Conservation (phyloP, 75 land plant species). For the Sequoia sempervirens region DNA sequence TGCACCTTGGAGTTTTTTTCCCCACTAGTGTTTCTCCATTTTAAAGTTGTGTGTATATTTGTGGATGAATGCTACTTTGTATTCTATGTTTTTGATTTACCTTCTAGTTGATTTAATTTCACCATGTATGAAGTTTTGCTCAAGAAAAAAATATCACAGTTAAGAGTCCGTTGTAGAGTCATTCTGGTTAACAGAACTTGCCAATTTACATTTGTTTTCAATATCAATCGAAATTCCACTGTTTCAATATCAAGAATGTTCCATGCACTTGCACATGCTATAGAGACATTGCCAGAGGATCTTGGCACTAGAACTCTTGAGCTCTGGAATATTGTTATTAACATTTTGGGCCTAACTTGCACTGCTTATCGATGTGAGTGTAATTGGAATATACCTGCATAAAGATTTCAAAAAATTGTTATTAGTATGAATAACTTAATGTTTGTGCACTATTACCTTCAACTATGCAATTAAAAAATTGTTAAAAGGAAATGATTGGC, state of each 20-base stretch:
- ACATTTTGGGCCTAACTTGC: neutral
- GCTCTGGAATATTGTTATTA: neutral
- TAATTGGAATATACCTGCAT: neutral
- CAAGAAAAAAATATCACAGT: too few species aligned
- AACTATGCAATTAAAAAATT: neutral
- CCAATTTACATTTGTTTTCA: too few species aligned
- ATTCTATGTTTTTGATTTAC: neutral
- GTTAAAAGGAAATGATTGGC: neutral
- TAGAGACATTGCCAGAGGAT: neutral
- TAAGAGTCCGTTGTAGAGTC: too few species aligned
- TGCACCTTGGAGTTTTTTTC: neutral
- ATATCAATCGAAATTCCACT: neutral
- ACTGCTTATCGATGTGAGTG: neutral
- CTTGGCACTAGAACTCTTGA: neutral
- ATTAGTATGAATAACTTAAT: neutral
- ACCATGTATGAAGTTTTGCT: neutral
- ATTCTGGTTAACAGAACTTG: too few species aligned
- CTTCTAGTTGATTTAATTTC: neutral
- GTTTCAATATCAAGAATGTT: neutral
- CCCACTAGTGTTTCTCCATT: neutral
- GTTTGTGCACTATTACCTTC: neutral
- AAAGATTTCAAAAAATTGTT: too few species aligned
- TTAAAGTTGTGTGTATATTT: neutral
- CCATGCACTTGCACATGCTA: neutral
- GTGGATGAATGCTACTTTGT: neutral